phyloP scores from a whole-genome alignment of 352 stramenopile genomes.

The Phytophthora citrophthora region DNA sequence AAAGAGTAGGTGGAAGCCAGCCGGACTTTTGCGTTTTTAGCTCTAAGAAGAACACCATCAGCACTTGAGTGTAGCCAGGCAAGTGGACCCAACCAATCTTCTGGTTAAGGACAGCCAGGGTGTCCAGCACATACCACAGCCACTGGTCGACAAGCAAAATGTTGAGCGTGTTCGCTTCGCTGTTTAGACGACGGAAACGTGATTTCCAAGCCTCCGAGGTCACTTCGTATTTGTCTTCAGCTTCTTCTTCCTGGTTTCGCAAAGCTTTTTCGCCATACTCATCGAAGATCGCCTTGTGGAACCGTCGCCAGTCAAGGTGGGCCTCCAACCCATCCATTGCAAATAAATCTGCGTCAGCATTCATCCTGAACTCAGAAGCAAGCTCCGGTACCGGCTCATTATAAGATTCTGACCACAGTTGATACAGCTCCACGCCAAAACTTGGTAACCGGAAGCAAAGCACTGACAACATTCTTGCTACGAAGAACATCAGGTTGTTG shows the following conservation, averaged over 20 bases:
- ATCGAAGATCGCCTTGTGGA: slow-evolving; percentile 89
- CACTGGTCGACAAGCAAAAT: slow-evolving; percentile 89
- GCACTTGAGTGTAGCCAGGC: slow-evolving; percentile 84
- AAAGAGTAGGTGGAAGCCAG: slow-evolving; percentile 85
- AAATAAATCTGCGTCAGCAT: slow-evolving; percentile 85
- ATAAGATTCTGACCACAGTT: slow-evolving; percentile 89
- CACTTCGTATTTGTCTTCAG: slow-evolving; percentile 91
- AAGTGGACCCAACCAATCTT: slow-evolving; percentile 90
- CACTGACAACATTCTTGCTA: slow-evolving; percentile 87
- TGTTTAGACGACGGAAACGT: slow-evolving; percentile 79
- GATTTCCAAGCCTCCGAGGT: slow-evolving; percentile 85
- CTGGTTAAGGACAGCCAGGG: slow-evolving; percentile 87
- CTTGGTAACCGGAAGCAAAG: slow-evolving; percentile 87
- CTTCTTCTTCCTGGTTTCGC: slow-evolving; percentile 88
- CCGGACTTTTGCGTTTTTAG: slow-evolving; percentile 90
- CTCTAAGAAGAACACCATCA: slow-evolving; percentile 91
- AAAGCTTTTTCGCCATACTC: slow-evolving; percentile 87
- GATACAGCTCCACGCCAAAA: slow-evolving; percentile 89
- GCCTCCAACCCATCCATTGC: slow-evolving; percentile 90
- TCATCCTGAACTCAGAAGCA: slow-evolving; percentile 80
- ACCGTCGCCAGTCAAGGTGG: slow-evolving; percentile 88
- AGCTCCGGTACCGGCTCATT: slow-evolving; percentile 78
- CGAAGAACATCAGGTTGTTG: slow-evolving; percentile 93
- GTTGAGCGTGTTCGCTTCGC: slow-evolving; percentile 88
- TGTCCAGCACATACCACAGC: slow-evolving; percentile 91